Conservation (phyloP, 2,329 filamentous ascomycete species). For the Sporothrix euskadiensis region DNA sequence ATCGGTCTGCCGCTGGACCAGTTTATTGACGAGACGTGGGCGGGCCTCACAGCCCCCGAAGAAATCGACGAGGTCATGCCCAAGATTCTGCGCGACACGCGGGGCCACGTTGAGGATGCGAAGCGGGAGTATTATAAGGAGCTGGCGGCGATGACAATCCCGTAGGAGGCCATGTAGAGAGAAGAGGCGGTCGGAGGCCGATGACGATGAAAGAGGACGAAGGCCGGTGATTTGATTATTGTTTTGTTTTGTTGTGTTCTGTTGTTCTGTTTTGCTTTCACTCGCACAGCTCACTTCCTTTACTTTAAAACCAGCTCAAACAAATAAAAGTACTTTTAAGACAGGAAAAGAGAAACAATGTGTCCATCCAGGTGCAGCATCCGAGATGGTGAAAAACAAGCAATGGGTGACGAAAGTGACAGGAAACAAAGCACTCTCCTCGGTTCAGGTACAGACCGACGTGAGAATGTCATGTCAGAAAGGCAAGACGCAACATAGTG, state of each 20-base stretch:
- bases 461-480: no score
- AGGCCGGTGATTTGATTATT: not conserved
- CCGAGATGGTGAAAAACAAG: not conserved
- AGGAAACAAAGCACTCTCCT: not conserved
- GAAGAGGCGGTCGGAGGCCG: not conserved
- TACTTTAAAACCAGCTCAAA: not conserved
- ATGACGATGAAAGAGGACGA: not conserved
- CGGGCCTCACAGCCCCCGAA: constrained; percentile 44
- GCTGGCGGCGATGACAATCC: constrained; percentile 9
- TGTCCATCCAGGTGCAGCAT: not conserved
- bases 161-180: not conserved
- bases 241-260: no score
- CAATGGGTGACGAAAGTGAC: not conserved
- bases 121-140: constrained; percentile 31
- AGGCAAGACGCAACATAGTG: not conserved
- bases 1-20: constrained; percentile 38
- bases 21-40: constrained; percentile 47
- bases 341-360: not conserved
- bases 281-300: not conserved
- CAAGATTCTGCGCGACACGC: constrained; percentile 25
- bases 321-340: not conserved
- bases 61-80: constrained; percentile 39
- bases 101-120: constrained; percentile 32
- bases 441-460: no score
- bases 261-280: not conserved